These are phyloP conservation scores for Periconia macrospinosa DNA, from an alignment of 2,329 filamentous ascomycete species.

Conservation along the genomic window DNA sequence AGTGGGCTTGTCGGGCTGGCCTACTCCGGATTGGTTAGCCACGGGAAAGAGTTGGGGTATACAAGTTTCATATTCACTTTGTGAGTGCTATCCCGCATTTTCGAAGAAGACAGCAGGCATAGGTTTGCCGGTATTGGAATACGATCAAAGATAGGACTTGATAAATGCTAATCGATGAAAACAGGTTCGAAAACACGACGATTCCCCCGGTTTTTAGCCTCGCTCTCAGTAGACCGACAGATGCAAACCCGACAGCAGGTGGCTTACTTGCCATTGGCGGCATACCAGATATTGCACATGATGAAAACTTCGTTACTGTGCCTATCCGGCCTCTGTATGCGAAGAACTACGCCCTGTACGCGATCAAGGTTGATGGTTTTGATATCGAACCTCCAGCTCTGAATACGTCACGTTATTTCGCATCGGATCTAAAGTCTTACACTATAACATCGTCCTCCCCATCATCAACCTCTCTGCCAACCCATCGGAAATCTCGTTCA, in stretches of 20 bases:
- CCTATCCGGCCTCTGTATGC: slow-evolving; percentile 15
- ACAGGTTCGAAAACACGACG: slow-evolving; percentile 14
- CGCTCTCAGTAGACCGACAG: slow-evolving; percentile 24
- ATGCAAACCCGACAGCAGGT: slow-evolving; percentile 11
- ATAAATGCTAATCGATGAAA: neutral
- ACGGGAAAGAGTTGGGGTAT: slow-evolving; percentile 18
- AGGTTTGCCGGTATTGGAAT: too few species aligned
- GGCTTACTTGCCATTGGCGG: slow-evolving; percentile 37
- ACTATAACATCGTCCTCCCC: neutral
- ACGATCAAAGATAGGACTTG: slow-evolving; percentile 9
- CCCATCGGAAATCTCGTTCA: neutral
- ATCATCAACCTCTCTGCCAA: slow-evolving; percentile 25
- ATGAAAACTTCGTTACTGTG: slow-evolving; percentile 18
- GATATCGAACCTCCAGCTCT: slow-evolving; percentile 14
- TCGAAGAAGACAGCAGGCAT: too few species aligned
- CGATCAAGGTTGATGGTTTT: slow-evolving; percentile 27
- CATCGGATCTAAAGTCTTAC: neutral
- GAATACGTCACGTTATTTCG: neutral
- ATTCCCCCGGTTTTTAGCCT: slow-evolving; percentile 26
- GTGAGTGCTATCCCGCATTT: slow-evolving; percentile 17
- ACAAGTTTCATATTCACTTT: slow-evolving; percentile 24
- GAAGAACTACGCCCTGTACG: slow-evolving; percentile 27
- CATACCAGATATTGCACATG: slow-evolving; percentile 20
- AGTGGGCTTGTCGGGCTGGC: slow-evolving; percentile 35
- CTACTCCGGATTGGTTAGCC: slow-evolving; percentile 21